A percentile compares a stretch with the other conserved stretches of the same genome.
Evolutionary conservation across 345 rosid species (phyloP).

Genomic region (Pugionium dolabratum): DNA sequence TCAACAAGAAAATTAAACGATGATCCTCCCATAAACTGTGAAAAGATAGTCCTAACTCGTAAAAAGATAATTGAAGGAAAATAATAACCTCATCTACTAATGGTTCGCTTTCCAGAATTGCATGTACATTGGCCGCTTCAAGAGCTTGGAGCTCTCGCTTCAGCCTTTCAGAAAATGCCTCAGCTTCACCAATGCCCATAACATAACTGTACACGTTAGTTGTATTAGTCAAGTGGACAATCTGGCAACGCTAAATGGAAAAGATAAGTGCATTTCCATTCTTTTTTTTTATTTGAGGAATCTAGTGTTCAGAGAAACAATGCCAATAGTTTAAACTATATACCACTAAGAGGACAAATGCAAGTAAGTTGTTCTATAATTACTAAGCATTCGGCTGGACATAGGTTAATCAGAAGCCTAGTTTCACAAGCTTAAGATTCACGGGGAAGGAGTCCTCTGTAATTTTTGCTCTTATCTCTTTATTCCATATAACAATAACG

Average conservation of each 20-base stretch:
- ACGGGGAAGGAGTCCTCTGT: conserved; percentile 4
- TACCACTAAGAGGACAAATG: conserved; percentile 1
- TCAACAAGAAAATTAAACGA: conserved; percentile 10
- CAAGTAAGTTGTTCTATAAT: conserved; percentile 6
- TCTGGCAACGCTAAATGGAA: conserved; percentile 18
- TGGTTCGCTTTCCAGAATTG: conserved; percentile 96
- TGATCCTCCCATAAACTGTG: conserved; percentile 7
- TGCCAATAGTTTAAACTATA: background rate
- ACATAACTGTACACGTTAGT: conserved; percentile 63
- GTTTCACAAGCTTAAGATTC: conserved; percentile 21
- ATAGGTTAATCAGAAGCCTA: conserved; percentile 7
- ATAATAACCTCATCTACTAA: conserved; percentile 75
- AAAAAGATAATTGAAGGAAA: conserved; percentile 4
- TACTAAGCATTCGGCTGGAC: conserved; percentile 1
- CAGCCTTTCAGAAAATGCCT: conserved; percentile 96
- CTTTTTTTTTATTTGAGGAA: background rate
- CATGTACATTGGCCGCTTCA: conserved; percentile 99
- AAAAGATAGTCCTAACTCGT: background rate
- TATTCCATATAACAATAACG: background rate
- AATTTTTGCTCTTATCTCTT: conserved; percentile 13
- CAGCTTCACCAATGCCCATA: conserved; percentile 98
- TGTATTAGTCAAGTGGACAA: conserved; percentile 13
- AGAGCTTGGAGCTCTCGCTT: conserved; percentile 96
- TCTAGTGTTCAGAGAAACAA: conserved; percentile 11
- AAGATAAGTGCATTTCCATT: conserved; percentile 4